Conservation (phyloP, 345 rosid genomes). For the Acer saccharum region DNA sequence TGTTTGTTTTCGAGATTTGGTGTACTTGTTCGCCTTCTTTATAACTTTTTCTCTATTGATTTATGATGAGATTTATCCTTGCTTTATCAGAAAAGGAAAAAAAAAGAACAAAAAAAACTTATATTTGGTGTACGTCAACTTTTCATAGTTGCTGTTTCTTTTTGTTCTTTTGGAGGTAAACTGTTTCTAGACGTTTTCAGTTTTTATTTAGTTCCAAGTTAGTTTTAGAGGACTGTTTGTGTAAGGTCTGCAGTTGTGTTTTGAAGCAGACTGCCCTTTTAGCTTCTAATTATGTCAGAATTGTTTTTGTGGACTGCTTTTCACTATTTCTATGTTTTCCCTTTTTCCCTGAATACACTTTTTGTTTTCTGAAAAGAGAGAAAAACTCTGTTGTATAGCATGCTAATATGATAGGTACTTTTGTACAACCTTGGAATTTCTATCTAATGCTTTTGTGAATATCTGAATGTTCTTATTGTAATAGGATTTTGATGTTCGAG, state of each 20-base stretch:
- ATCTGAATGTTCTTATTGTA: slow-evolving; percentile 26
- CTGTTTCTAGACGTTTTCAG: not conserved
- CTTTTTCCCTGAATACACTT: not conserved
- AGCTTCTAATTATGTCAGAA: not conserved
- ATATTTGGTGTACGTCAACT: not conserved
- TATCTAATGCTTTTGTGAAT: slow-evolving; percentile 9
- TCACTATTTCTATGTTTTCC: not conserved
- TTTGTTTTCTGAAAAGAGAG: not conserved
- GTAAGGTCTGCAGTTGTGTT: not conserved
- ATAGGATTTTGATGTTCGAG: slow-evolving; percentile 96
- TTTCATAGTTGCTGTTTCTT: not conserved
- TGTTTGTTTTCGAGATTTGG: not conserved
- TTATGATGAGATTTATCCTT: not conserved
- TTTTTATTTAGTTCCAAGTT: not conserved
- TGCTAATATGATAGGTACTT: not conserved
- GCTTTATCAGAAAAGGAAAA: not conserved
- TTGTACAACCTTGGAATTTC: slow-evolving; percentile 4
- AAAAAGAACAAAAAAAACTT: not conserved
- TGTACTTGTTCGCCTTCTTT: not conserved
- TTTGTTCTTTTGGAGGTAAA: not conserved
- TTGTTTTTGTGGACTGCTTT: not conserved
- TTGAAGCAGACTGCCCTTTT: not conserved
- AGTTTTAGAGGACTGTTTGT: not conserved
- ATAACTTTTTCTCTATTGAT: not conserved
- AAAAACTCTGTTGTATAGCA: not conserved